Evolutionary conservation across 768 basidiomycete species (phyloP).

Genomic region (Phanerochaete sordida): DNA sequence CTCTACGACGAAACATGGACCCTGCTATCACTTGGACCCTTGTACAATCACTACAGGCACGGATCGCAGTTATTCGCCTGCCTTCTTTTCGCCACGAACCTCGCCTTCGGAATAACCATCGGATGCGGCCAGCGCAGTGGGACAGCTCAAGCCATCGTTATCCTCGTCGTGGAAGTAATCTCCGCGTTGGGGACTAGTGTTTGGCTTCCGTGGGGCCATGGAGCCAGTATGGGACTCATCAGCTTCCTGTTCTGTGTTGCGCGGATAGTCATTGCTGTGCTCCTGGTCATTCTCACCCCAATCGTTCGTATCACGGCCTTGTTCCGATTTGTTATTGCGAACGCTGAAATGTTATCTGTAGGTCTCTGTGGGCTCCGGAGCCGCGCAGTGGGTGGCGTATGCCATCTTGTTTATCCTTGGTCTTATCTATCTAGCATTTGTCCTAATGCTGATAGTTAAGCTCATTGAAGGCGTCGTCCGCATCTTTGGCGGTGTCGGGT

Average conservation of each 20-base stretch:
- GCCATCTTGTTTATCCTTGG: slow-evolving; percentile 82
- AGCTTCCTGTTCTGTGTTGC: slow-evolving; percentile 92
- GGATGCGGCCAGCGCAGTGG: slow-evolving; percentile 90
- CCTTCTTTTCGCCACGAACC: slow-evolving; percentile 76
- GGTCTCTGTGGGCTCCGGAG: slow-evolving; percentile 80
- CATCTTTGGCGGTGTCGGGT: slow-evolving; percentile 70
- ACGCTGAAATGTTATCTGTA: slow-evolving; percentile 28
- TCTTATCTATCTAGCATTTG: slow-evolving; percentile 80
- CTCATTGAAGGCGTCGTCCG: slow-evolving; percentile 80
- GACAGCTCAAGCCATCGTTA: slow-evolving; percentile 86
- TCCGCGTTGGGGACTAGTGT: slow-evolving; percentile 87
- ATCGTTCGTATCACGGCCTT: slow-evolving; percentile 52
- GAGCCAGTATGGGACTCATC: slow-evolving; percentile 94
- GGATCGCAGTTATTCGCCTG: slow-evolving; percentile 87
- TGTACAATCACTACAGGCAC: slow-evolving; percentile 93
- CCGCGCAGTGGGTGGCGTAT: slow-evolving; percentile 92
- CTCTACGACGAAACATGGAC: slow-evolving; percentile 95
- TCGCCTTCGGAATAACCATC: slow-evolving; percentile 79
- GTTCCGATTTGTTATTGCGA: slow-evolving; percentile 11
- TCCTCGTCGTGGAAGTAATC: slow-evolving; percentile 84
- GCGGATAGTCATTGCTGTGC: slow-evolving; percentile 83
- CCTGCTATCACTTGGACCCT: slow-evolving; percentile 81
- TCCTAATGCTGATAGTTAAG: slow-evolving; percentile 82
- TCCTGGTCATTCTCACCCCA: slow-evolving; percentile 87
- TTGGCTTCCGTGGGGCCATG: slow-evolving; percentile 96